Evolutionary conservation across 2,329 filamentous ascomycete species (phyloP).

Genomic region (Penicillium sp.): DNA sequence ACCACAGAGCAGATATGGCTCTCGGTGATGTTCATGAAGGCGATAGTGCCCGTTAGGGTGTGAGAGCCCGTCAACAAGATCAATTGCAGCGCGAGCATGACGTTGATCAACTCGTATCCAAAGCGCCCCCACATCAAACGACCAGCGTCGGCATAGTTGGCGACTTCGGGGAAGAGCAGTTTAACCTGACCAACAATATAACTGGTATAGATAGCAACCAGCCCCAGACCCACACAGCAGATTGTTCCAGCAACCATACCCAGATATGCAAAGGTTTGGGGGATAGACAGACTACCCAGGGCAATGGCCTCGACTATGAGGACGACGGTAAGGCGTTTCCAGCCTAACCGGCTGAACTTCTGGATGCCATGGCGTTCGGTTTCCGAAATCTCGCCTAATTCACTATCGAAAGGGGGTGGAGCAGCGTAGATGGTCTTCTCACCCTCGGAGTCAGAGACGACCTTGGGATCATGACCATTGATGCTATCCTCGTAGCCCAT

Average conservation of each 20-base stretch:
- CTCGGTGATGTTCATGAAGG: constrained; percentile 10
- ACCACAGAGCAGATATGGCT: constrained; percentile 11
- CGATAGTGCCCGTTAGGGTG: constrained; percentile 10
- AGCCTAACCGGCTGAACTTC: constrained; percentile 9
- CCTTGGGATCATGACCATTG: constrained; percentile 20
- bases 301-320: constrained; percentile 16
- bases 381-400: constrained; percentile 12
- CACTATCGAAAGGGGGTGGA: constrained; percentile 22
- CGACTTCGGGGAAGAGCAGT: constrained; percentile 40
- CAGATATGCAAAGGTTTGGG: constrained; percentile 10
- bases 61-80: constrained; percentile 4
- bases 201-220: constrained; percentile 35
- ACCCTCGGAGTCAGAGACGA: constrained; percentile 13
- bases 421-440: constrained; percentile 19
- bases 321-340: constrained; percentile 9
- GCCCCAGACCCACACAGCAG: constrained; percentile 9
- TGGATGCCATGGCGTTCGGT: constrained; percentile 12
- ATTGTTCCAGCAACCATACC: constrained; percentile 15
- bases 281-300: constrained; percentile 13
- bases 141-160: constrained; percentile 50
- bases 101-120: constrained; percentile 34
- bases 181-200: constrained; percentile 46
- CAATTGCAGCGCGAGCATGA: constrained; percentile 12
- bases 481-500: constrained; percentile 27
- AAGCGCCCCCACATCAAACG: constrained; percentile 45